phyloP scores from a whole-genome alignment of 768 basidiomycete species.

The Leccinum olivaceopallidum region DNA sequence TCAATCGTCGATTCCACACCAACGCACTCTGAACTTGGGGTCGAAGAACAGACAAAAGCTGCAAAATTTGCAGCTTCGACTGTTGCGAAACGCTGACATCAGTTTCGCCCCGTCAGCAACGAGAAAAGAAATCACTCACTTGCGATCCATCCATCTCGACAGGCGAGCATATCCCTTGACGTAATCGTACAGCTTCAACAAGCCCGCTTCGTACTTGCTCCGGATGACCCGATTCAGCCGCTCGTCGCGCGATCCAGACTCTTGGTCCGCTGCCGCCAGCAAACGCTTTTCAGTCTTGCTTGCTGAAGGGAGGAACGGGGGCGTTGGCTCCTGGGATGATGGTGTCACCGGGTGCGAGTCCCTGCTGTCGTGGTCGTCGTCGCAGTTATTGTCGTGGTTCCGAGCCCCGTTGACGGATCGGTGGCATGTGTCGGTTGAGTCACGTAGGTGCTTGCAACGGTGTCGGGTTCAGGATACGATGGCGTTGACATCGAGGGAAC shows the following conservation, averaged over 20 bases:
- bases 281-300: constrained; percentile 71
- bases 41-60: constrained; percentile 66
- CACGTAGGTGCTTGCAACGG: constrained; percentile 19
- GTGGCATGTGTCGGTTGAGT: constrained; percentile 16
- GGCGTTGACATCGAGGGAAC: constrained; percentile 43
- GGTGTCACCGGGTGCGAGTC: constrained; percentile 17
- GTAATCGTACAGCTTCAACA: constrained; percentile 95
- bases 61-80: constrained; percentile 88
- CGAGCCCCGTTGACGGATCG: constrained; percentile 19
- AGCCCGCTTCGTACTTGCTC: constrained; percentile 95
- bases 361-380: constrained; percentile 16
- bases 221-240: constrained; percentile 84
- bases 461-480: constrained; percentile 21
- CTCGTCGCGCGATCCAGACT: constrained; percentile 86
- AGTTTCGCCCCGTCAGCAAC: neutral
- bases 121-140: constrained; percentile 48
- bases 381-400: neutral
- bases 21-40: neutral
- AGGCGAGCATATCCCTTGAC: constrained; percentile 92
- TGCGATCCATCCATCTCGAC: constrained; percentile 93
- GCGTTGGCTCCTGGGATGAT: constrained; percentile 39
- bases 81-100: constrained; percentile 78
- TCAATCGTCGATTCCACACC: neutral
- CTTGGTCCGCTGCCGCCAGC: constrained; percentile 93
- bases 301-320: constrained; percentile 64